phyloP scores from a whole-genome alignment of 495 filamentous ascomycete species.

The Neurospora sp. region DNA sequence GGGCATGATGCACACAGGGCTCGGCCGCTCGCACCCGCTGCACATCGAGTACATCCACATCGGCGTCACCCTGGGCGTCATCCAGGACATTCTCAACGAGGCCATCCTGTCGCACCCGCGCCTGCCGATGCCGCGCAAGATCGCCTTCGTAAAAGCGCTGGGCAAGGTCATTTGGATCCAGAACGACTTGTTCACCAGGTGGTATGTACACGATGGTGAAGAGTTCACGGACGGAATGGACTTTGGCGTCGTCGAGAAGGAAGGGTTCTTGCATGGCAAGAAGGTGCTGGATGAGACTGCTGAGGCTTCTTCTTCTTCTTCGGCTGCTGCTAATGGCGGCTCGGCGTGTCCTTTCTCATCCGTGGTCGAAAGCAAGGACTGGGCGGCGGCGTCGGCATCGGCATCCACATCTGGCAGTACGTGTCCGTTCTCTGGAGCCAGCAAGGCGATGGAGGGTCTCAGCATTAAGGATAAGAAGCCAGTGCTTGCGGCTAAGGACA shows the following conservation, averaged over 20 bases:
- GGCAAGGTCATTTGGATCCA: constrained; percentile 59
- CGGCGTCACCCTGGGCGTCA: constrained; percentile 53
- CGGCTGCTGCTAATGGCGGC: neutral
- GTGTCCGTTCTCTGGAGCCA: constrained; percentile 17
- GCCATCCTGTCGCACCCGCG: constrained; percentile 62
- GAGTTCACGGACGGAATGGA: constrained; percentile 55
- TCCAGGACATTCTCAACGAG: constrained; percentile 65
- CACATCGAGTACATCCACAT: constrained; percentile 74
- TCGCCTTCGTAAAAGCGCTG: constrained; percentile 54
- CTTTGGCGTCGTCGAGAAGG: constrained; percentile 45
- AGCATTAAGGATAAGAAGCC: constrained; percentile 5
- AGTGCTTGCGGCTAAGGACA: neutral
- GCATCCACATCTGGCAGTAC: neutral
- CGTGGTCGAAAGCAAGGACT: neutral
- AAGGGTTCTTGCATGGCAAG: constrained; percentile 48
- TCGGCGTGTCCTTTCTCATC: neutral
- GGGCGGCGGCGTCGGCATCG: neutral
- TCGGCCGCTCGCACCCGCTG: constrained; percentile 51
- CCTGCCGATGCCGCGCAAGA: constrained; percentile 51
- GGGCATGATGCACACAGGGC: constrained; percentile 61
- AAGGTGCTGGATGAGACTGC: constrained; percentile 27
- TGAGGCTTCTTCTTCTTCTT: neutral
- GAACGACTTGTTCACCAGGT: constrained; percentile 70
- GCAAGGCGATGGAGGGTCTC: constrained; percentile 3
- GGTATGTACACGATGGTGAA: constrained; percentile 62